Conservation (phyloP, 2,329 filamentous ascomycete genomes). For the Beauveria sp. region DNA sequence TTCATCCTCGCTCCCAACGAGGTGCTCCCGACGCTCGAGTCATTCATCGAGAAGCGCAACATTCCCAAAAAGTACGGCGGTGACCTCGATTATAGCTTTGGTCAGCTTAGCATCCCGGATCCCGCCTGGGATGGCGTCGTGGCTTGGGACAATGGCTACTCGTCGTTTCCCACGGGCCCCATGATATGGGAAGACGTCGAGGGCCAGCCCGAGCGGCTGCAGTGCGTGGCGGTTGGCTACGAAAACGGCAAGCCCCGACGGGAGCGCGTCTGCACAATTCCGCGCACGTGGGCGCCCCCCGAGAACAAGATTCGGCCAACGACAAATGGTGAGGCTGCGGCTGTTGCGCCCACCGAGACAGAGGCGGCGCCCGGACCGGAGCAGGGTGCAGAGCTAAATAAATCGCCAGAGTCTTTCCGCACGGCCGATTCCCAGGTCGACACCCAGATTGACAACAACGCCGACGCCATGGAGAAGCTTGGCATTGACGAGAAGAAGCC, state of each 20-base stretch:
- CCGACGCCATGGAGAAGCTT: constrained; percentile 25
- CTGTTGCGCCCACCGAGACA: not conserved
- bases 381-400: not conserved
- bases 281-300: constrained; percentile 32
- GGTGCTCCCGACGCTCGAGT: constrained; percentile 66
- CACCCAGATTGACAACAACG: constrained; percentile 14
- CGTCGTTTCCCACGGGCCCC: constrained; percentile 49
- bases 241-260: constrained; percentile 35
- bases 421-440: constrained; percentile 18
- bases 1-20: constrained; percentile 74
- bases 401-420: constrained; percentile 21
- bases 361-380: not conserved
- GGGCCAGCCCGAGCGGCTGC: constrained; percentile 37
- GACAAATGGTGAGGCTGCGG: not conserved
- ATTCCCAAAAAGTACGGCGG: constrained; percentile 90
- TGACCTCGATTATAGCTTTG: constrained; percentile 74
- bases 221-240: constrained; percentile 47
- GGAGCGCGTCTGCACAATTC: constrained; percentile 44
- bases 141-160: constrained; percentile 44
- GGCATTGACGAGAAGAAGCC: constrained; percentile 21
- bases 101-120: constrained; percentile 68
- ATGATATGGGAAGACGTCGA: constrained; percentile 46
- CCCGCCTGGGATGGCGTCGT: constrained; percentile 43
- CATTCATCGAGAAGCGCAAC: constrained; percentile 74
- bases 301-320: constrained; percentile 10